A percentile compares a stretch with the other conserved stretches of the same genome.
phyloP scores from a whole-genome alignment of 106 monocot species.

The Narthecium ossifragum region DNA sequence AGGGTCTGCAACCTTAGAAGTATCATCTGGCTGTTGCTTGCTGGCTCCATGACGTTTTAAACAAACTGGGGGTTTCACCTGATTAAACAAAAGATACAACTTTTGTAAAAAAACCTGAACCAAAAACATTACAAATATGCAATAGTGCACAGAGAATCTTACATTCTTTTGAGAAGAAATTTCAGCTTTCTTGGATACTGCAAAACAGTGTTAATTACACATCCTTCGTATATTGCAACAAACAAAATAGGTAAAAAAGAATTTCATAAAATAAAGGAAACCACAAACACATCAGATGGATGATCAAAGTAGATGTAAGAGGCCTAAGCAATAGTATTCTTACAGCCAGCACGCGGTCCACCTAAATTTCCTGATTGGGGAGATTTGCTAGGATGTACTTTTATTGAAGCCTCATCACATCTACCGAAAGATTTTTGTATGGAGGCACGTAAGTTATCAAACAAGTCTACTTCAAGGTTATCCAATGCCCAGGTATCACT shows the following conservation, averaged over 20 bases:
- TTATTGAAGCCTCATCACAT: constrained; percentile 10
- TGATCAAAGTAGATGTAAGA: not conserved
- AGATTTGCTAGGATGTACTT: not conserved
- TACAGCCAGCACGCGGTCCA: constrained; percentile 24
- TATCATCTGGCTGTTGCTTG: constrained; percentile 11
- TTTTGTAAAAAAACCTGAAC: not conserved
- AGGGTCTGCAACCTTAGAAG: constrained; percentile 3
- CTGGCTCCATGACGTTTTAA: constrained; percentile 4
- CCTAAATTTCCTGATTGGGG: constrained; percentile 3
- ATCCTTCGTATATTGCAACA: not conserved
- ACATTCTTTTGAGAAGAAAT: constrained; percentile 33
- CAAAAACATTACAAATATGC: not conserved
- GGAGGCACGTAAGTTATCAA: constrained; percentile 57
- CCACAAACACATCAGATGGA: not conserved
- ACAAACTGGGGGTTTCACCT: constrained; percentile 22
- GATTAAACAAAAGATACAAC: constrained; percentile 5
- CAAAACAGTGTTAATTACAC: constrained; percentile 1
- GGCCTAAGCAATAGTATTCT: constrained; percentile 8
- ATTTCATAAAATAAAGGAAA: not conserved
- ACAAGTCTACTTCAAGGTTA: constrained; percentile 49
- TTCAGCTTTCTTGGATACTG: constrained; percentile 33
- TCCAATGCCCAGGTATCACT: constrained; percentile 49
- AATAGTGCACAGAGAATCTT: not conserved
- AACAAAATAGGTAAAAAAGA: not conserved
- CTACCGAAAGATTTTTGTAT: constrained; percentile 38